Evolutionary conservation across 257 asterid species (phyloP).

Genomic region (Primulina huaijiensis): DNA sequence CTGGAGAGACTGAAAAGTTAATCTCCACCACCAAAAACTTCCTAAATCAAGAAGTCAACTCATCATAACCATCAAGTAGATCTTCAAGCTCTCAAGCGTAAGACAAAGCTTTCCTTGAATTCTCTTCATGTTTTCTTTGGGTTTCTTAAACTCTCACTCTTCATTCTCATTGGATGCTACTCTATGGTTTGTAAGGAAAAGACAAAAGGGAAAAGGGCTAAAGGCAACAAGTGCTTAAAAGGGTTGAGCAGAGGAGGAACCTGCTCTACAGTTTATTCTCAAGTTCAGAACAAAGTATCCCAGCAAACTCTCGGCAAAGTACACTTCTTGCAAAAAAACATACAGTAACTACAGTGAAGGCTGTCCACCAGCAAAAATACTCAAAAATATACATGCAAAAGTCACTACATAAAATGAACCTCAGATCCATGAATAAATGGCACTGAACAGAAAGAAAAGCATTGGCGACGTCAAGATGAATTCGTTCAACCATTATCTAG

Average conservation of each 20-base stretch:
- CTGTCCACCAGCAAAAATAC: background rate
- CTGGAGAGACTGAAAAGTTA: background rate
- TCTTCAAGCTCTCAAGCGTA: background rate
- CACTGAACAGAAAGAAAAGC: background rate
- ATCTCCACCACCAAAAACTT: background rate
- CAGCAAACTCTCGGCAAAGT: background rate
- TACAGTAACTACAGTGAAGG: too few species aligned
- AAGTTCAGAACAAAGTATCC: conserved; percentile 2
- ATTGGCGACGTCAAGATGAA: background rate
- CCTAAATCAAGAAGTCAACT: background rate
- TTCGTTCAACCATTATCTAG: background rate
- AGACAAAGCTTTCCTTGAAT: background rate
- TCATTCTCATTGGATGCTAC: background rate
- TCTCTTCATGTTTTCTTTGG: background rate
- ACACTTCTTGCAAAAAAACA: background rate
- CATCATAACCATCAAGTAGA: background rate
- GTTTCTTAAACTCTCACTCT: background rate
- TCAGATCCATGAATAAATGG: background rate
- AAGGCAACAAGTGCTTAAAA: background rate
- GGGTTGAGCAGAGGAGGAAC: background rate
- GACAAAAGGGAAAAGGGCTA: background rate
- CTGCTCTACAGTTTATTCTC: background rate
- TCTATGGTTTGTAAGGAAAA: background rate
- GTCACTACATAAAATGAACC: background rate
- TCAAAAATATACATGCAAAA: too few species aligned